A percentile compares a stretch with the other conserved stretches of the same genome.
Conservation (phyloP, 2,329 filamentous ascomycete genomes). For the Capronia americana region DNA sequence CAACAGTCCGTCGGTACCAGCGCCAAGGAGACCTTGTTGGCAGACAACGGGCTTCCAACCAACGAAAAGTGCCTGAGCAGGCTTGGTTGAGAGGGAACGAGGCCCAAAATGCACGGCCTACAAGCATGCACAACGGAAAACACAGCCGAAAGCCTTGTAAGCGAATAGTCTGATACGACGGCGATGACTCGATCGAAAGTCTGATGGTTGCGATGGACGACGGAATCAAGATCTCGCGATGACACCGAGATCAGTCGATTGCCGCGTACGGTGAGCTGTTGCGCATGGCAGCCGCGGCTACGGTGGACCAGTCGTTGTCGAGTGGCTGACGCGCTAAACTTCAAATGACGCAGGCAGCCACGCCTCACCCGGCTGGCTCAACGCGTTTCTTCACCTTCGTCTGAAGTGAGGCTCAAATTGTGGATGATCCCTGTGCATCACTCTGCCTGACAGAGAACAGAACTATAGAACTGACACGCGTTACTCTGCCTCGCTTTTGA, state of each 20-base stretch:
- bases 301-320: background rate
- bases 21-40: background rate
- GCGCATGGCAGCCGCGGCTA: background rate
- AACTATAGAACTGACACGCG: background rate
- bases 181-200: constrained; percentile 18
- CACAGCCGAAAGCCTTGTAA: constrained; percentile 2
- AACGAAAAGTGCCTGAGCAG: constrained; percentile 18
- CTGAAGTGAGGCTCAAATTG: background rate
- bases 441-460: background rate
- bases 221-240: constrained; percentile 17
- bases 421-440: background rate
- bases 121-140: constrained; percentile 12
- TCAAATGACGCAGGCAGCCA: constrained; percentile 8
- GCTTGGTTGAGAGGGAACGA: constrained; percentile 9
- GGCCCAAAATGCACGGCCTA: background rate
- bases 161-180: constrained; percentile 4
- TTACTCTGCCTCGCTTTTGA: background rate
- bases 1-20: constrained; percentile 9
- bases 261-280: constrained; percentile 1
- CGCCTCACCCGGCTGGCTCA: background rate
- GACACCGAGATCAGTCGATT: constrained; percentile 13
- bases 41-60: constrained; percentile 13
- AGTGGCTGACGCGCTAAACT: background rate
- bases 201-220: constrained; percentile 14
- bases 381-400: background rate